These are phyloP conservation scores for Nyssa sinensis DNA, from an alignment of 148 eudicot species.

Conservation along the genomic window DNA sequence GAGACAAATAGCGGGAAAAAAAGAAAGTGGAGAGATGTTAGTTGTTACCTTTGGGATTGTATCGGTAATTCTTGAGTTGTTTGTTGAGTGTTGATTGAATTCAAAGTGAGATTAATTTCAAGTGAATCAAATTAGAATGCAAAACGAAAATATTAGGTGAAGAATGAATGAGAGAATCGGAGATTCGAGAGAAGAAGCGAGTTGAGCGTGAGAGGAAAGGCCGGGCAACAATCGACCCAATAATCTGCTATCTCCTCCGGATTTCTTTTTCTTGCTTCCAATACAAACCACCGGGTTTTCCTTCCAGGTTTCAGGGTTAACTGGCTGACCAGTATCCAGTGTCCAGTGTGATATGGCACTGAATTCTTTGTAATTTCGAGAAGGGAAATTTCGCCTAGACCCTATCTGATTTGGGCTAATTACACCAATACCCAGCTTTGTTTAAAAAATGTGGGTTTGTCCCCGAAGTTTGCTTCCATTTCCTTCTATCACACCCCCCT, in stretches of 20 bases:
- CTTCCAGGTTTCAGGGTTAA: no score
- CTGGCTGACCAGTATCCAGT: no score
- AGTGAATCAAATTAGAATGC: neutral
- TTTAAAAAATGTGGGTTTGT: no score
- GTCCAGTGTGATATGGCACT: no score
- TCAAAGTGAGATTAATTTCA: neutral
- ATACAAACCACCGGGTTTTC: no score
- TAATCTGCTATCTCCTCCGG: neutral
- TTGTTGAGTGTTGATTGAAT: neutral
- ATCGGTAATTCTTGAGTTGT: neutral
- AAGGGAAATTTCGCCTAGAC: no score
- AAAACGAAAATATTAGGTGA: neutral
- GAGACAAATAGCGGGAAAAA: neutral
- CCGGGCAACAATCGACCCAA: slow-evolving; percentile 3
- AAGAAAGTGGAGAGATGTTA: neutral
- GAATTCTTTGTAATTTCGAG: no score
- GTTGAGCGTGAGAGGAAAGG: slow-evolving; percentile 28
- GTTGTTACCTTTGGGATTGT: neutral
- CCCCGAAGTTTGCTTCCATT: no score
- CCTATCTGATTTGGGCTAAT: no score
- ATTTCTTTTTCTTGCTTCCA: no score
- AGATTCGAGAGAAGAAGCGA: slow-evolving; percentile 31
- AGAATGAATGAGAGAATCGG: neutral
- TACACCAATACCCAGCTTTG: no score
- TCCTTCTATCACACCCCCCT: no score